Base-by-base conservation (phyloP, 2,329 filamentous ascomycete species). In the Thyridium curvatum region DNA sequence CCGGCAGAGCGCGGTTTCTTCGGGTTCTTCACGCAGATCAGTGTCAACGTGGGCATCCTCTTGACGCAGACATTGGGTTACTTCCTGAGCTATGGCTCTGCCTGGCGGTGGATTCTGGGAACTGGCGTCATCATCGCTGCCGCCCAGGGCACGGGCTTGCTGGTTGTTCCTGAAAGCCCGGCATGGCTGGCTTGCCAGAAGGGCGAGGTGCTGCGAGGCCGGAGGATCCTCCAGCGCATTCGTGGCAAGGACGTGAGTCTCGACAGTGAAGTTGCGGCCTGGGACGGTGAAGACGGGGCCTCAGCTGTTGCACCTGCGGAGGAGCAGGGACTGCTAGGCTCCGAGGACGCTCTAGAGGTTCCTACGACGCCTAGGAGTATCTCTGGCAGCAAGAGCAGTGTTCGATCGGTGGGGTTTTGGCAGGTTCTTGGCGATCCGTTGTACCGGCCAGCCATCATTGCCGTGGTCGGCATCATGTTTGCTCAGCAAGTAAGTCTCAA, bases 41-140 rank as follows among this genome's bases (percentile, higher is more conserved):
- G 89, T 62, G 90, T 90, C 68, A 97, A 97, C 54, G 68, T 90
- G 17, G 93, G 93, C 40, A 96, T 98, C 38, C 64, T 98, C 32
- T 65, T 79, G 18, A 83, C 90, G 0, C 93, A 97, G 61, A 72
- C 82, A 1, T 66, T 97, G 29, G 93, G 93, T 0, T 93, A 86
- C 54, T 96, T 95, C 59, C 57, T 95, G 41, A 95, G 89, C 64
- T 74, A 82, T 52, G 87, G 77, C 5, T 77, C 72, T 18, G 71
- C 84, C 28, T 98, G 93, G 93, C 74, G 93, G 41, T 73, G 86
- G 59, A 90, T 97, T 35, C 68, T 98, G 16, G 86, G 73, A 0
- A 70, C 79, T 3, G 90, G 86, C 12, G 79, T 83, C 16, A 57
- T 76, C 5, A 72, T 96, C 28, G 88, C 81, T 1, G 51, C 75